Evolutionary conservation across 257 asterid species (phyloP).

Genomic region (Dorcoceras hygrometricum): DNA sequence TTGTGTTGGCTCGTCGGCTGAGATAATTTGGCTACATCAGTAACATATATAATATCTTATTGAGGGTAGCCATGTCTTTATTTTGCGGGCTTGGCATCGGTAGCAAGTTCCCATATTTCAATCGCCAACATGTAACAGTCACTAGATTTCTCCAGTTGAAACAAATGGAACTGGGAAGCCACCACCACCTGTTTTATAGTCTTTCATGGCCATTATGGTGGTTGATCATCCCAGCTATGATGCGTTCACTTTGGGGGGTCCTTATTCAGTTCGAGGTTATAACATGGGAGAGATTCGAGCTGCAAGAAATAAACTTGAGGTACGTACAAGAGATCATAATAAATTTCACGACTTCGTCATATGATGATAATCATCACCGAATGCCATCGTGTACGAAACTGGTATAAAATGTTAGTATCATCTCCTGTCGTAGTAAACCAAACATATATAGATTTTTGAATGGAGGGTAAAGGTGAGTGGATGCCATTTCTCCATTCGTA

Average conservation of each 20-base stretch:
- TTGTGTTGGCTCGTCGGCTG: no score
- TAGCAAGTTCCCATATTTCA: conserved; percentile 75
- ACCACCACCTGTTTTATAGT: conserved; percentile 93
- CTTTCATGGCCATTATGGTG: conserved; percentile 93
- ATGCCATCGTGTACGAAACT: background rate
- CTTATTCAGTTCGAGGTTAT: conserved; percentile 92
- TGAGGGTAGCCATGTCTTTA: background rate
- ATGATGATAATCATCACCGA: no score
- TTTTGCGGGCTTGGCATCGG: conserved; percentile 80
- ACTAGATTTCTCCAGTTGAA: conserved; percentile 73
- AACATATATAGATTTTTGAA: background rate
- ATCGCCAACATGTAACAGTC: conserved; percentile 83
- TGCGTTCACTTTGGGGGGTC: conserved; percentile 97
- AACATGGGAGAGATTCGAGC: conserved; percentile 99
- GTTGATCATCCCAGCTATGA: conserved; percentile 97
- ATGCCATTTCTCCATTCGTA: background rate
- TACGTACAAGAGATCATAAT: conserved; percentile 3
- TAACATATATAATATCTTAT: background rate
- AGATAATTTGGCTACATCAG: no score
- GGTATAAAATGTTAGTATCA: background rate
- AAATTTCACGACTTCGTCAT: background rate
- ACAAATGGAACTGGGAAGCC: conserved; percentile 82
- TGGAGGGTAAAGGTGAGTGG: no score
- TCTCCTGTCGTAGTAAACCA: background rate
- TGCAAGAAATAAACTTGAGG: conserved; percentile 89